Evolutionary conservation across 1,284 basidiomycete species (phyloP).

Genomic region (Ceratobasidium sp.): DNA sequence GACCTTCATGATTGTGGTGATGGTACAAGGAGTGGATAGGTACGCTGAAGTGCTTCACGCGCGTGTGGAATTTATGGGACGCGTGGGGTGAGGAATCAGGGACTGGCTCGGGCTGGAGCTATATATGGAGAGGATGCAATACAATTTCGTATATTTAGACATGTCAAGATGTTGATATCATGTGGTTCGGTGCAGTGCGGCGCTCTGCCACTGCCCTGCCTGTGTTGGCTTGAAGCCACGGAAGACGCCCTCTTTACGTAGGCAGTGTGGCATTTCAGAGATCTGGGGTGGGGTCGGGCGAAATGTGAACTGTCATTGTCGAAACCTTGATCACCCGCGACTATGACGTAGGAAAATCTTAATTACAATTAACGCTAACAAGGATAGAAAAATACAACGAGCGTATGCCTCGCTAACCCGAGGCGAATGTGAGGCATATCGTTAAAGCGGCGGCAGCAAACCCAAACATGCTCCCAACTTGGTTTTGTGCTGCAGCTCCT

Average conservation of each 20-base stretch:
- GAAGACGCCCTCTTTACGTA: not conserved
- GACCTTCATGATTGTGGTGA: slow-evolving; percentile 2
- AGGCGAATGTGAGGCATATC: not conserved
- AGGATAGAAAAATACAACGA: not conserved
- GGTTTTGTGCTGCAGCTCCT: not conserved
- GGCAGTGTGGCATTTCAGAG: not conserved
- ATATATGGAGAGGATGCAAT: not conserved
- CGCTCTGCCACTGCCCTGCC: not conserved
- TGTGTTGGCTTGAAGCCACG: not conserved
- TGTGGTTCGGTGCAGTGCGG: not conserved
- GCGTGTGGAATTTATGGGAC: not conserved
- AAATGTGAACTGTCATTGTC: not conserved
- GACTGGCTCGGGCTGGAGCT: not conserved
- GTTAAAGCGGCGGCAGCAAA: not conserved
- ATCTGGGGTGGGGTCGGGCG: not conserved
- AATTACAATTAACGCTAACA: not conserved
- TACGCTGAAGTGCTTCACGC: no score
- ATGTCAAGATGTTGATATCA: not conserved
- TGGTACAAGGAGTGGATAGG: not conserved
- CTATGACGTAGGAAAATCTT: not conserved
- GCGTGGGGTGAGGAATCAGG: not conserved
- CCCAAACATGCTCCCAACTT: not conserved
- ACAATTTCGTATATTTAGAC: slow-evolving; percentile 4
- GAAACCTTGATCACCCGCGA: not conserved
- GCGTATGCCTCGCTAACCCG: not conserved